Conservation (phyloP, 2,329 filamentous ascomycete genomes). For the Ascomycota sp. region DNA sequence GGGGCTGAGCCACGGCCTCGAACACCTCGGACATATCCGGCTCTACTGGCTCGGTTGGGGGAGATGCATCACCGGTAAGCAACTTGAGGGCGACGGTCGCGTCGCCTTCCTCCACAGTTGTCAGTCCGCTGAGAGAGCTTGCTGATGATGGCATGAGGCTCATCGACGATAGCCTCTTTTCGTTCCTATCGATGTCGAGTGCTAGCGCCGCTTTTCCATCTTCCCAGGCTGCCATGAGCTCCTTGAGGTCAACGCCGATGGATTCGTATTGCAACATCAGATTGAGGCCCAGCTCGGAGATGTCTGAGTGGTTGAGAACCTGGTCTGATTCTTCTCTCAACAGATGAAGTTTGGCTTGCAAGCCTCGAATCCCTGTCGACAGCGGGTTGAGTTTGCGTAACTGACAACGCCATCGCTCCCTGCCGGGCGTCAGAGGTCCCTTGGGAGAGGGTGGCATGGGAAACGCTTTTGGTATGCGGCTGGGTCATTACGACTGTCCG, state of each 20-base stretch:
- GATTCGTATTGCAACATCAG: constrained; percentile 86
- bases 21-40: constrained; percentile 63
- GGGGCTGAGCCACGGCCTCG: constrained; percentile 63
- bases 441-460: constrained; percentile 35
- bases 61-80: constrained; percentile 49
- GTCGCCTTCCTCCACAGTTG: constrained; percentile 29
- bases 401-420: constrained; percentile 69
- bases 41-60: constrained; percentile 33
- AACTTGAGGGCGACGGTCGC: constrained; percentile 47
- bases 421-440: constrained; percentile 44
- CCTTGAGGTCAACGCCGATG: constrained; percentile 70
- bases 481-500: background rate
- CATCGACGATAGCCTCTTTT: constrained; percentile 45
- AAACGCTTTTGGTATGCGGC: constrained; percentile 22
- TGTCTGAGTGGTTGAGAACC: constrained; percentile 52
- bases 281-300: constrained; percentile 55
- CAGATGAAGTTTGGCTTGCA: constrained; percentile 89
- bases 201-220: constrained; percentile 67
- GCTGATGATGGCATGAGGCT: constrained; percentile 37
- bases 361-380: constrained; percentile 71
- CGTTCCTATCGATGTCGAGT: constrained; percentile 62
- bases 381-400: constrained; percentile 74
- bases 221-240: constrained; percentile 70
- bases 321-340: constrained; percentile 76
- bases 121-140: constrained; percentile 46